These are phyloP conservation scores for Lichina pygmaea DNA, from an alignment of 495 filamentous ascomycete genomes.

Conservation along the genomic window DNA sequence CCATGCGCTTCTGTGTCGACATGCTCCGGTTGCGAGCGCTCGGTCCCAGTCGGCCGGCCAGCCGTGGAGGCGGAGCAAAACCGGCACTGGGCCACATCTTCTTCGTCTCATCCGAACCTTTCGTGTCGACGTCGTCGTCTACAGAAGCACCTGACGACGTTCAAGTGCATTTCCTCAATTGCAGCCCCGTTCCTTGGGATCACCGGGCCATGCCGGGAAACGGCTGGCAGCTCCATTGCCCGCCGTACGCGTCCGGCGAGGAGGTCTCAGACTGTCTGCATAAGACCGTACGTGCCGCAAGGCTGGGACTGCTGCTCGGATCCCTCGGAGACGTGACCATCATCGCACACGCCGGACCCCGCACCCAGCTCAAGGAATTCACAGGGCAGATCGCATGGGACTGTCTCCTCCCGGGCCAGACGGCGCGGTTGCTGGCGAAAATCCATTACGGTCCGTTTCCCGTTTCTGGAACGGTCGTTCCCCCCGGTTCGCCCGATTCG, in stretches of 20 bases:
- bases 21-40: too few relatives aligned
- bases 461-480: background rate
- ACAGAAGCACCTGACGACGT: background rate
- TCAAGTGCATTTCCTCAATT: slow-evolving; percentile 1
- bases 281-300: background rate
- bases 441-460: background rate
- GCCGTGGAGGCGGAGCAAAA: background rate
- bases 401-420: background rate
- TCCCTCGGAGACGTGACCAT: background rate
- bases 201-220: background rate
- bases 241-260: background rate
- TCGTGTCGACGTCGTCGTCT: background rate
- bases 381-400: background rate
- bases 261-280: background rate
- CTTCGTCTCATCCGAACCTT: background rate
- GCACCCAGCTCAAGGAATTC: background rate
- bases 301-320: background rate
- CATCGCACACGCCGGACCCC: background rate
- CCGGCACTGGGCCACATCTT: background rate
- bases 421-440: background rate
- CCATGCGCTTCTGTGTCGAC: too few relatives aligned
- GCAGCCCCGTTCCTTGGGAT: background rate
- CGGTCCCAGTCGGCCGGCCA: too few relatives aligned
- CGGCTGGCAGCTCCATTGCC: background rate
- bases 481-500: background rate